Percentiles rank a stretch among this genome's conserved stretches.
Conservation (phyloP, 164 flowering plant genomes). For the Umbilicus rupestris region DNA sequence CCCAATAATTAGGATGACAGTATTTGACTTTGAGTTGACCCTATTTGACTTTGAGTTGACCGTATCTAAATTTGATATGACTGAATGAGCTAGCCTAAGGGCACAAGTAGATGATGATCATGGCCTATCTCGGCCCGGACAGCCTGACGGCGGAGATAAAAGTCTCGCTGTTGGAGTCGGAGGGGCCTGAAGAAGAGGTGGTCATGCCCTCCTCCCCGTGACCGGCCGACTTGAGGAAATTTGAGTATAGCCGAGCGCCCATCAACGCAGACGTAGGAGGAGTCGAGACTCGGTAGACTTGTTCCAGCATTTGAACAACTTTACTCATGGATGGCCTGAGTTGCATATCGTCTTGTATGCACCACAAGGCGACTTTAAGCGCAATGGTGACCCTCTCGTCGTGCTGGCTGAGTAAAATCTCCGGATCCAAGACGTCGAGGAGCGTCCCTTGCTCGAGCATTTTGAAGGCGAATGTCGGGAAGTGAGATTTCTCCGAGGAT, state of each 20-base stretch:
- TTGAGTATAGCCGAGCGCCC: conserved; percentile 29
- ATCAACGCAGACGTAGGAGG: conserved; percentile 39
- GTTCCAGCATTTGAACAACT: conserved; percentile 69
- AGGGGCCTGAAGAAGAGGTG: conserved; percentile 34
- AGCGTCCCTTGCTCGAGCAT: conserved; percentile 59
- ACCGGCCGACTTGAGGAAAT: conserved; percentile 27
- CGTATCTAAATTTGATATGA: too few species aligned
- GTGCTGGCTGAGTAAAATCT: conserved; percentile 13
- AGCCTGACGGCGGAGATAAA: conserved; percentile 45
- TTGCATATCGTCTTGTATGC: conserved; percentile 57
- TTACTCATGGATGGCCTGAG: conserved; percentile 49
- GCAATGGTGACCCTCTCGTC: conserved; percentile 32
- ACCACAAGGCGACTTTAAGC: conserved; percentile 53
- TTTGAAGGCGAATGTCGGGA: conserved; percentile 49
- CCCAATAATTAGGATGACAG: too few species aligned
- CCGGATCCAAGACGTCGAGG: conserved; percentile 30
- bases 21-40: too few species aligned
- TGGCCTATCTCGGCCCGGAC: conserved; percentile 67
- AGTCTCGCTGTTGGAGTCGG: conserved; percentile 41
- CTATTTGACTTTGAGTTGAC: too few species aligned
- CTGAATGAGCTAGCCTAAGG: neutral
- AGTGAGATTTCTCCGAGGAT: conserved; percentile 42
- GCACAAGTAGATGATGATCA: too few species aligned
- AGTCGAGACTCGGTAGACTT: conserved; percentile 31
- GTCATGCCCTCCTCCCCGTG: conserved; percentile 37